Conservation (phyloP, 2,329 filamentous ascomycete species). For the Esteya vermicola region DNA sequence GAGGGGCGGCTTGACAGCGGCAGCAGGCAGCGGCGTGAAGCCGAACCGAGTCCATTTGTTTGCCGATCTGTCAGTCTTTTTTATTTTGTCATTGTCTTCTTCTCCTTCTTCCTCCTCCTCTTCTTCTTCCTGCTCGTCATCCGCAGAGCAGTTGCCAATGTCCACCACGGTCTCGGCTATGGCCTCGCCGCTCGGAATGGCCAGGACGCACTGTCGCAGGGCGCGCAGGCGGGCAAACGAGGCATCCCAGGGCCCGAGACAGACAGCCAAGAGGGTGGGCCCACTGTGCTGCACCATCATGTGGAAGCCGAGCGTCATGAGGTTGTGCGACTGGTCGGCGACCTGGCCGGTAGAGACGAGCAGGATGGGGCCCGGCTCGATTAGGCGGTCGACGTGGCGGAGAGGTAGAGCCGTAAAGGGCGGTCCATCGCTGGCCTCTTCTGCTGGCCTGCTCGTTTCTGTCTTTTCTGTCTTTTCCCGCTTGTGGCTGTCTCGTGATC, state of each 20-base stretch:
- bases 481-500: neutral
- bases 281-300: constrained; percentile 22
- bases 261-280: constrained; percentile 18
- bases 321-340: constrained; percentile 17
- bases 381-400: constrained; percentile 16
- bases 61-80: no score
- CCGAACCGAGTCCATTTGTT: constrained; percentile 18
- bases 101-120: neutral
- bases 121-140: constrained; percentile 9
- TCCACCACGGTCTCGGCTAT: constrained; percentile 15
- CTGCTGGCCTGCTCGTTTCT: neutral
- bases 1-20: constrained; percentile 16
- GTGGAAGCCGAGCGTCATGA: constrained; percentile 23
- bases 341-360: constrained; percentile 19
- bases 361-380: constrained; percentile 20
- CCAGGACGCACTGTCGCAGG: constrained; percentile 19
- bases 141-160: constrained; percentile 20
- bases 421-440: neutral
- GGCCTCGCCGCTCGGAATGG: constrained; percentile 6
- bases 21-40: constrained; percentile 15
- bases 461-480: neutral
- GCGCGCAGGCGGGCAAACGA: constrained; percentile 16
- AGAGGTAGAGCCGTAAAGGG: constrained; percentile 12
- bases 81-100: constrained; percentile 2
- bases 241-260: constrained; percentile 20